Base-by-base conservation (phyloP, 2,329 filamentous ascomycete genomes). In the Sphaerulina vaccinii region DNA sequence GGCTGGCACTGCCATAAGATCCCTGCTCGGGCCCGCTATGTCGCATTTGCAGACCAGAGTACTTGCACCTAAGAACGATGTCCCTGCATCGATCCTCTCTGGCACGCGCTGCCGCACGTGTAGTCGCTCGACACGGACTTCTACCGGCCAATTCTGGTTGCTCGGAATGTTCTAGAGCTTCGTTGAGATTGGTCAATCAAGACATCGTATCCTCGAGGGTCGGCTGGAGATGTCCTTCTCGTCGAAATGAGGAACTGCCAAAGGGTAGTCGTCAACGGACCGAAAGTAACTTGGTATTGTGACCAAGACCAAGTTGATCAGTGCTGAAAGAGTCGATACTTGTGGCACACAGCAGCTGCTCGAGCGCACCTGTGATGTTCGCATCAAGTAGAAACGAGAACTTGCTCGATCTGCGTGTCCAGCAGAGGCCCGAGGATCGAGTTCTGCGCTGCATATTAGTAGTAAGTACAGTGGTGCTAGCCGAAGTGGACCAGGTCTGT, bases 21-120 rank as follows among this genome's bases (percentile, higher is more conserved):
- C 43, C 50, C 44, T 52, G 38, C 19, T 52, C 37, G 43, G 43
- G 42, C 50, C 38, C 51, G 35, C 33, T 24, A 39, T 33, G 29
- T 49, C 16, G 45, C 39, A 37, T 29, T 35, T 42, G 43, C 45
- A 43, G 33, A 5, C 21, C 16, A 39, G 35, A 21, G 18, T 38
- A 8, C 15, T 45, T 24, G 18, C 21, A 8, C 13, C 16, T 27
- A 32, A 49, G 39, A 18, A 29, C 40, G 15, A 13, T 53, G 38
- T 35, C 51, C 51, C 51, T 53, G 51, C 40, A 35, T 45, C 5
- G 13, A 45, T 43, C 43, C 40, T 29, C 11, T 19, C 27, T 33
- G 15, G 37, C 19, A 53, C 37, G 16, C 38, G 37, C 32, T 38
- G 22, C 18, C 39, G 44, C 45, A 49, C 51, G 51, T 49, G 37